phyloP scores from a whole-genome alignment of 768 basidiomycete species.

The Kwoniella dendrophila region DNA sequence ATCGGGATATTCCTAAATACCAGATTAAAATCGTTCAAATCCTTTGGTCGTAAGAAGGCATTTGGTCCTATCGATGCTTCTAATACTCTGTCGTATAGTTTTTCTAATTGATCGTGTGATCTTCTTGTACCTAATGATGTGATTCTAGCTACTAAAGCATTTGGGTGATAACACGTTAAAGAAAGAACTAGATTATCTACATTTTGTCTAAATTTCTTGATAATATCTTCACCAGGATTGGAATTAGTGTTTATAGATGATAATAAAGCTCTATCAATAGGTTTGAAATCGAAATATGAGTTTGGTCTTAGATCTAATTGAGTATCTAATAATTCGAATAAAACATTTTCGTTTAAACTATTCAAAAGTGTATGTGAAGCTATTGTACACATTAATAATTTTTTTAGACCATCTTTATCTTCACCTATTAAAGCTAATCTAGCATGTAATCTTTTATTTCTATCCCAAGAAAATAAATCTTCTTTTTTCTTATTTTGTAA shows the following conservation, averaged over 20 bases:
- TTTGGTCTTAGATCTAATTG: constrained; percentile 14
- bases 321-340: constrained; percentile 20
- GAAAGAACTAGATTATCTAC: constrained; percentile 17
- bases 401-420: constrained; percentile 5
- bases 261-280: constrained; percentile 8
- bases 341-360: constrained; percentile 9
- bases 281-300: constrained; percentile 8
- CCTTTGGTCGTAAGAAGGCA: constrained; percentile 11
- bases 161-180: constrained; percentile 22
- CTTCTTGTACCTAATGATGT: background rate
- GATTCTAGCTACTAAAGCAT: constrained; percentile 17
- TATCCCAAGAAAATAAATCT: constrained; percentile 18
- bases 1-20: constrained; percentile 18
- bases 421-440: constrained; percentile 15
- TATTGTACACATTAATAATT: constrained; percentile 13
- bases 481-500: constrained; percentile 25
- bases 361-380: constrained; percentile 21
- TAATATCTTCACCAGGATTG: too few species aligned
- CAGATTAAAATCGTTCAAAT: constrained; percentile 11
- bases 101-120: background rate
- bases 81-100: constrained; percentile 18
- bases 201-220: constrained; percentile 10
- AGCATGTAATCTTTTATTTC: constrained; percentile 20
- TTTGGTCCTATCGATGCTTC: constrained; percentile 22
- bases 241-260: background rate